phyloP scores from a whole-genome alignment of 345 rosid species.

The Pseudoturritis turrita region DNA sequence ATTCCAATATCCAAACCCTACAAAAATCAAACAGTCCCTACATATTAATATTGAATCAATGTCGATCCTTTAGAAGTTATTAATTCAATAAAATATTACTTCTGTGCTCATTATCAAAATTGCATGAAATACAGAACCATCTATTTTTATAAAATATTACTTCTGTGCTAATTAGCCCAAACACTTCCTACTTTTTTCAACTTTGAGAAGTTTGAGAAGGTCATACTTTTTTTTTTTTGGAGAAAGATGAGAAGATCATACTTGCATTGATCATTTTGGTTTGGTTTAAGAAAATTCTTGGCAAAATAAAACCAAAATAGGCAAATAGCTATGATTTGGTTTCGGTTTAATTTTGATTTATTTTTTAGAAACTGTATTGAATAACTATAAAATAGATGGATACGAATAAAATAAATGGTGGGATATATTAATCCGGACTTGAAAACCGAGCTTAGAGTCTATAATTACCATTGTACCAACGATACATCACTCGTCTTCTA shows the following conservation, averaged over 20 bases:
- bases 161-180: too few species aligned
- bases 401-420: neutral
- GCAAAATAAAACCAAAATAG: neutral
- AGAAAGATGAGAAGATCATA: too few species aligned
- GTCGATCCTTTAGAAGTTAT: neutral
- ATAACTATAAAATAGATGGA: neutral
- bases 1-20: neutral
- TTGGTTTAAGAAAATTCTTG: neutral
- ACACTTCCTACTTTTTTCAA: neutral
- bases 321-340: neutral
- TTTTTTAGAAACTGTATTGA: neutral
- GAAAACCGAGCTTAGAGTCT: neutral
- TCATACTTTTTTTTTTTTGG: too few species aligned
- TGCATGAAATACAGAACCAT: neutral
- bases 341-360: neutral
- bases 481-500: neutral
- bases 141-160: too few species aligned
- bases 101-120: too few species aligned
- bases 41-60: neutral
- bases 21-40: neutral
- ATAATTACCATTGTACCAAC: neutral
- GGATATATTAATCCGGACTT: neutral
- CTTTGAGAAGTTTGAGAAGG: neutral
- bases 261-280: neutral
- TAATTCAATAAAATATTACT: neutral